Evolutionary conservation across 306 rosid genomes (phyloP).

Genomic region (Hippophae gyantsensis): DNA sequence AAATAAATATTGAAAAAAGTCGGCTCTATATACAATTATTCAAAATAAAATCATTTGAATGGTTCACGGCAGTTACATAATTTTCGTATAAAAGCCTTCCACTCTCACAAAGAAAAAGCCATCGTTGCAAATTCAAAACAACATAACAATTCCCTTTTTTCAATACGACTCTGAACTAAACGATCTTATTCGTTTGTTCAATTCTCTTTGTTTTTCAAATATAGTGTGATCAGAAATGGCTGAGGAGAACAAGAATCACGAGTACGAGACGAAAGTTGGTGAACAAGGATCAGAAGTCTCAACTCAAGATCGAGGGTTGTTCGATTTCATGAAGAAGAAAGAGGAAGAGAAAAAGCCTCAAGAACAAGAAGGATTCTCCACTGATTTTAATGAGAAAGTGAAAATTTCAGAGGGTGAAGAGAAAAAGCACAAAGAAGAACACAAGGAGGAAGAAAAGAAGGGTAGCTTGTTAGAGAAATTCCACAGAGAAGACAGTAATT

Average conservation of each 20-base stretch:
- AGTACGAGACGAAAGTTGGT: constrained; percentile 22
- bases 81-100: too few species aligned
- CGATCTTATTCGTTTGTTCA: background rate
- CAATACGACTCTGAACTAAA: too few species aligned
- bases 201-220: background rate
- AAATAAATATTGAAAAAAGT: too few species aligned
- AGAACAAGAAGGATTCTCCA: constrained; percentile 25
- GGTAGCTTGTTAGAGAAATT: constrained; percentile 25
- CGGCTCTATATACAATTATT: too few species aligned
- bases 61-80: too few species aligned
- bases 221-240: constrained; percentile 35
- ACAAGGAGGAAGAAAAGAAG: constrained; percentile 23
- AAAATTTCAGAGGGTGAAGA: constrained; percentile 18
- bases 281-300: constrained; percentile 26
- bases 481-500: constrained; percentile 29
- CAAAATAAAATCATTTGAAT: too few species aligned
- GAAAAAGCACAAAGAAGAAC: background rate
- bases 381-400: constrained; percentile 25
- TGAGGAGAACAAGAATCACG: constrained; percentile 44
- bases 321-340: constrained; percentile 56
- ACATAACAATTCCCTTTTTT: too few species aligned
- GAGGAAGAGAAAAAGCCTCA: constrained; percentile 28
- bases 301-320: constrained; percentile 57
- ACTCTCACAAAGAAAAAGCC: too few species aligned
- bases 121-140: too few species aligned